Evolutionary conservation across 2,329 filamentous ascomycete genomes (phyloP).

Genomic region (Phaeosphaeria sp.): DNA sequence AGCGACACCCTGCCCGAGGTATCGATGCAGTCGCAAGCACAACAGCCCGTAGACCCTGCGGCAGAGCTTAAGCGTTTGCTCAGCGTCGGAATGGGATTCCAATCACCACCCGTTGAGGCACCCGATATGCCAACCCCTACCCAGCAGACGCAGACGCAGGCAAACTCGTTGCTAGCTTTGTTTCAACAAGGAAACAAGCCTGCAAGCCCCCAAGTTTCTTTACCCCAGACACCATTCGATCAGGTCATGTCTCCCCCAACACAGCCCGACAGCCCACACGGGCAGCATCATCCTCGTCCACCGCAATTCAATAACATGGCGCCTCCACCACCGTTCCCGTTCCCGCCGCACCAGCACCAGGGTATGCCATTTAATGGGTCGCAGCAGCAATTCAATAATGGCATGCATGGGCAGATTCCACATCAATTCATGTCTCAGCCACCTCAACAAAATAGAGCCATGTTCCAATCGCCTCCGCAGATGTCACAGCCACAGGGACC

Average conservation of each 20-base stretch:
- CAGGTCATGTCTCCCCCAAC: constrained; percentile 58
- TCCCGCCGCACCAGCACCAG: constrained; percentile 44
- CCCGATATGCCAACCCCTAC: constrained; percentile 27
- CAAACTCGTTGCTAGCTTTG: constrained; percentile 63
- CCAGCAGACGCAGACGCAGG: constrained; percentile 21
- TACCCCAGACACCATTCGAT: constrained; percentile 60
- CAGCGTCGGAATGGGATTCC: constrained; percentile 52
- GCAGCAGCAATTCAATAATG: constrained; percentile 30
- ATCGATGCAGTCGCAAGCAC: constrained; percentile 24
- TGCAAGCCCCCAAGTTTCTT: constrained; percentile 13
- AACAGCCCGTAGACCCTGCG: constrained; percentile 52
- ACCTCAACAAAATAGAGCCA: constrained; percentile 12
- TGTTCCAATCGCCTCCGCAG: constrained; percentile 16
- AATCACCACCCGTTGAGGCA: constrained; percentile 45
- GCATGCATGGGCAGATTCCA: constrained; percentile 29
- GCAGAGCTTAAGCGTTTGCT: constrained; percentile 60
- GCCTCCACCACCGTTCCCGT: constrained; percentile 58
- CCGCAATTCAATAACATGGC: constrained; percentile 57
- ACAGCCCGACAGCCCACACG: constrained; percentile 63
- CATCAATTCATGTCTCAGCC: constrained; percentile 24
- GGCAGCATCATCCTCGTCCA: constrained; percentile 61
- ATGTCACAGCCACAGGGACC: constrained; percentile 20
- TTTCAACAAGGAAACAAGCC: constrained; percentile 48
- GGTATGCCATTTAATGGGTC: constrained; percentile 38
- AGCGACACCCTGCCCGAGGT: constrained; percentile 42